Percentiles rank a stretch among this genome's conserved stretches.
Evolutionary conservation across 1,139 yeast genomes (phyloP).

Genomic region (Tardiomyces blankii): DNA sequence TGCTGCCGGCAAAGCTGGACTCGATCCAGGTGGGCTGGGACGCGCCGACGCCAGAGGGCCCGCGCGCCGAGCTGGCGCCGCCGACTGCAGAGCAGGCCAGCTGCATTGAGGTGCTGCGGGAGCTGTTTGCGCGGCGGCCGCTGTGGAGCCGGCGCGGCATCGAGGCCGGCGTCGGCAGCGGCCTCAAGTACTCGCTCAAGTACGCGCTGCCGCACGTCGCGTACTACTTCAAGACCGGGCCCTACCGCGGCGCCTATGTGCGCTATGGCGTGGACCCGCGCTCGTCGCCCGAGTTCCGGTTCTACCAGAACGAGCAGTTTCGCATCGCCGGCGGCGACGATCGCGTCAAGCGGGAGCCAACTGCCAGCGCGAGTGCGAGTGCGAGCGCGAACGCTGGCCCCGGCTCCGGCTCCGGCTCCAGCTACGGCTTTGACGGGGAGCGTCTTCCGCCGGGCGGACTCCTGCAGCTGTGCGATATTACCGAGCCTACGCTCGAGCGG

Average conservation of each 20-base stretch:
- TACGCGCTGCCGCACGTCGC: conserved; percentile 78
- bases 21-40: conserved; percentile 34
- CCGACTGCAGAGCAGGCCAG: conserved; percentile 26
- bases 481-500: conserved; percentile 49
- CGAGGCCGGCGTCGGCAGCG: conserved; percentile 37
- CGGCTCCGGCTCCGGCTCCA: conserved; percentile 23
- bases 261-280: conserved; percentile 73
- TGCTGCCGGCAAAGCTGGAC: conserved; percentile 21
- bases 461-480: conserved; percentile 73
- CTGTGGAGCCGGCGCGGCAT: conserved; percentile 80
- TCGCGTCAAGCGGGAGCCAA: background rate
- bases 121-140: conserved; percentile 59
- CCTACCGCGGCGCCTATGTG: conserved; percentile 89
- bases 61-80: conserved; percentile 32
- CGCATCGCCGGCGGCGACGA: conserved; percentile 35
- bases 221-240: conserved; percentile 76
- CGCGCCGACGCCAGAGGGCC: conserved; percentile 35
- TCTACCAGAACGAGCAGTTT: conserved; percentile 79
- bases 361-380: background rate
- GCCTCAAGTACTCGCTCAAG: conserved; percentile 40
- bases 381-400: too few relatives aligned
- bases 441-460: conserved; percentile 57
- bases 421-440: conserved; percentile 63
- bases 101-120: conserved; percentile 43
- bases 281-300: conserved; percentile 40